Evolutionary conservation across 192 early-diverging fungal genomes (phyloP).

Genomic region (Entomortierella parvispora): DNA sequence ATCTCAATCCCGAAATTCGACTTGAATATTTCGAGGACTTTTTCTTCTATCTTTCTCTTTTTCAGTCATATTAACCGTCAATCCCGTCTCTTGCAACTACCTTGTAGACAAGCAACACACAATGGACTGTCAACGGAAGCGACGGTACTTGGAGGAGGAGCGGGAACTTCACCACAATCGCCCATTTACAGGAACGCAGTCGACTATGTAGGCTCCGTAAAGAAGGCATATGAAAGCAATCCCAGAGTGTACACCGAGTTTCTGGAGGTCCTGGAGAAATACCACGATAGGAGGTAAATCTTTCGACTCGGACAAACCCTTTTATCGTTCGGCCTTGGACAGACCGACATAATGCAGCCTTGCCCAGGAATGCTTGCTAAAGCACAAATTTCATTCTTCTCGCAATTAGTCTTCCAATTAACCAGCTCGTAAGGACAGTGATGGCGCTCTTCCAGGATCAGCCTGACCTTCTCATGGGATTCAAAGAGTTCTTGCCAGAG

Average conservation of each 20-base stretch:
- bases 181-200: slow-evolving; percentile 35
- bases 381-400: not conserved
- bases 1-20: too few relatives aligned
- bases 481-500: slow-evolving; percentile 49
- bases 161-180: slow-evolving; percentile 21
- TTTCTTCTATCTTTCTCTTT: not conserved
- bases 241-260: slow-evolving; percentile 47
- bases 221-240: slow-evolving; percentile 43
- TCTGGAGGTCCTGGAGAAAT: slow-evolving; percentile 34
- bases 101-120: not conserved
- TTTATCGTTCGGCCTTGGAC: not conserved
- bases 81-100: not conserved
- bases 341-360: not conserved
- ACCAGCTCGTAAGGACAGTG: slow-evolving; percentile 38
- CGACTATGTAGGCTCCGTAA: slow-evolving; percentile 43
- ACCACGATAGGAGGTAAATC: slow-evolving; percentile 29
- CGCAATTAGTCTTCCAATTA: slow-evolving; percentile 38
- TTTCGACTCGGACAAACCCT: not conserved
- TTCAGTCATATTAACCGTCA: not conserved
- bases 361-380: not conserved
- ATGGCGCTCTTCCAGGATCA: slow-evolving; percentile 52
- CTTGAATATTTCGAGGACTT: not conserved
- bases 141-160: not conserved
- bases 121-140: not conserved
- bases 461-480: slow-evolving; percentile 44